Percentiles rank a stretch among this genome's conserved stretches.
phyloP scores from a whole-genome alignment of 2,329 filamentous ascomycete species.

The Fusarium sp. region DNA sequence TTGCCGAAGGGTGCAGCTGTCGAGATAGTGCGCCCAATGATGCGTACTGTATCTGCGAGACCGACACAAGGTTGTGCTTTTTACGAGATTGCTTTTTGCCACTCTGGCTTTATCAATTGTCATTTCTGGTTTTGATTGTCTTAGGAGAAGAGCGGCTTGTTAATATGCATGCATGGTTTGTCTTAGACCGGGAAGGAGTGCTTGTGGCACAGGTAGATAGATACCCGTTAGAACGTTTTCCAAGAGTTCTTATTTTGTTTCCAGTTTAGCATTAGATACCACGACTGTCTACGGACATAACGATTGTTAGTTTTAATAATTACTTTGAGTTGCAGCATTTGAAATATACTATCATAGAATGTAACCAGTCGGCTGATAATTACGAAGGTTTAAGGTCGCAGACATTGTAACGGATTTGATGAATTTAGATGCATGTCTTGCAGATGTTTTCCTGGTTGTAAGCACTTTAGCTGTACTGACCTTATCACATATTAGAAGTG shows the following conservation, averaged over 20 bases:
- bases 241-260: conserved; percentile 32
- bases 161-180: conserved; percentile 21
- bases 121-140: conserved; percentile 12
- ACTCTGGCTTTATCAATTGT: not conserved
- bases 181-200: conserved; percentile 17
- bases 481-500: not conserved
- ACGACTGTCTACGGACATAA: conserved; percentile 1
- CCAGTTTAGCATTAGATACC: conserved; percentile 32
- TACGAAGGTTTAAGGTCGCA: not conserved
- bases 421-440: not conserved
- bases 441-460: not conserved
- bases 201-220: conserved; percentile 34
- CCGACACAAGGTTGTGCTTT: conserved; percentile 11
- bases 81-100: conserved; percentile 7
- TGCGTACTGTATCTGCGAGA: not conserved
- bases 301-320: conserved; percentile 5
- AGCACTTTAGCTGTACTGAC: not conserved
- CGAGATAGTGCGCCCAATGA: conserved; percentile 13
- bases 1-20: conserved; percentile 24
- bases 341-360: not conserved
- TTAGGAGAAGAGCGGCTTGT: conserved; percentile 17
- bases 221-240: conserved; percentile 44
- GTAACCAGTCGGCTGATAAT: not conserved
- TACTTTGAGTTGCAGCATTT: not conserved
- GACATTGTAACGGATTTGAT: not conserved